Evolutionary conservation across 1,284 basidiomycete genomes (phyloP), one percentile per base, ranked within the genome.

Genomic region (Tylopilus orsonianus): DNA sequence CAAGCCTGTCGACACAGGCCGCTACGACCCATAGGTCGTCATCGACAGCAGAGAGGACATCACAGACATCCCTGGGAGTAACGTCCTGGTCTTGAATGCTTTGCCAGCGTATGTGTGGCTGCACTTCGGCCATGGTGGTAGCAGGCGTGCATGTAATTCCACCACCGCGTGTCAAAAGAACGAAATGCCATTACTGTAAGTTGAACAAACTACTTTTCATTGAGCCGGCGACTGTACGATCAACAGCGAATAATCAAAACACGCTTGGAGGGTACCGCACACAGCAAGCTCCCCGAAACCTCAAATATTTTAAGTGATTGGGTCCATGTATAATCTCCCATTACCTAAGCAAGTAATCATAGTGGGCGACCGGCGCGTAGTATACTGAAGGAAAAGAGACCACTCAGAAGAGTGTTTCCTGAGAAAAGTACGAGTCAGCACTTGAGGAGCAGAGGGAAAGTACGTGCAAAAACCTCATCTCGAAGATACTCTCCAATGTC

Each of bases 401-500:
- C 26, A 5, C 29, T 62, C 63, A 89, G 66, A 89, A 87, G 27
- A 89, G 71, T 8, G 85, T 87, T 61, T 90, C 86, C 86, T 89
- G 59, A 19, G 24, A 35, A 49, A n/a, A n/a, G n/a, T n/a, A 24
- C 1, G 8, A 16, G 46, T 58, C n/a, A 56, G 48, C 41, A 46
- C 22, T 29, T 12, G 24, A 46, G 44, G 24, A 46, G 44, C 34
- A 23, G 34, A n/a, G 30, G 52, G 36, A 47, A 45, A 38, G 26
- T 8, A 46, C 41, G 37, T 8, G 55, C 22, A 53, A 73, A 59
- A 53, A 90, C 94, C 78, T 97, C 94, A 65, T 97, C 95, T 64
- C 94, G 84, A 42, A 97, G 74, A 67, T 97, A 97, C 75, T 97
- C 94, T 50, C 94, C 94, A 19, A 97, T 90, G 71, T 97, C 94